A percentile compares a stretch with the other conserved stretches of the same genome.
Conservation (phyloP, 2,329 filamentous ascomycete species). For the Botrytis deweyae region DNA sequence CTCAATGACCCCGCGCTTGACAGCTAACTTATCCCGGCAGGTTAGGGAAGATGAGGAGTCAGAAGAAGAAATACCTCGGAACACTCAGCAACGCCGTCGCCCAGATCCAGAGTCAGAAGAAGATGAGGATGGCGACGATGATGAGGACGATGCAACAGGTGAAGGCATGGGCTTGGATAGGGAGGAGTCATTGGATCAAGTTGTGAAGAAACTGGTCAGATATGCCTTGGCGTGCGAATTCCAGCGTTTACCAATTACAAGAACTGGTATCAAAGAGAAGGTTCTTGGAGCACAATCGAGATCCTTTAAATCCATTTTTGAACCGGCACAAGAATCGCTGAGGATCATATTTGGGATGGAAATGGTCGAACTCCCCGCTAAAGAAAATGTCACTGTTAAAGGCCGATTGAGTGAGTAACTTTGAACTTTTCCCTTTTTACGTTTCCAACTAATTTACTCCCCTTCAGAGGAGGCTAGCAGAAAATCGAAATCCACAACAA, state of each 20-base stretch:
- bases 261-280: conserved; percentile 63
- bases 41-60: conserved; percentile 33
- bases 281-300: conserved; percentile 51
- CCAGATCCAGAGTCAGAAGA: conserved; percentile 29
- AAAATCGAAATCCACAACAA: conserved; percentile 49
- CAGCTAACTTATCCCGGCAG: conserved; percentile 24
- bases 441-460: conserved; percentile 6
- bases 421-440: neutral
- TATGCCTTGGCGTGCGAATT: conserved; percentile 67
- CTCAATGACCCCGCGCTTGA: conserved; percentile 7
- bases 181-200: conserved; percentile 43
- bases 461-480: conserved; percentile 39
- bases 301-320: conserved; percentile 76
- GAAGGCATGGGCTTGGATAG: conserved; percentile 33
- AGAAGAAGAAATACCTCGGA: conserved; percentile 32
- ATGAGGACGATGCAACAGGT: conserved; percentile 27
- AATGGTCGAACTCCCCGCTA: conserved; percentile 76
- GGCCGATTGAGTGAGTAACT: conserved; percentile 66
- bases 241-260: conserved; percentile 57
- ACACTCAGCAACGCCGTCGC: conserved; percentile 30
- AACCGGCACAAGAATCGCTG: conserved; percentile 71
- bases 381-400: conserved; percentile 77
- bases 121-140: conserved; percentile 30
- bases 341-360: conserved; percentile 84
- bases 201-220: conserved; percentile 66